phyloP scores from a whole-genome alignment of 2,329 filamentous ascomycete genomes.

The Trichothecium roseum region DNA sequence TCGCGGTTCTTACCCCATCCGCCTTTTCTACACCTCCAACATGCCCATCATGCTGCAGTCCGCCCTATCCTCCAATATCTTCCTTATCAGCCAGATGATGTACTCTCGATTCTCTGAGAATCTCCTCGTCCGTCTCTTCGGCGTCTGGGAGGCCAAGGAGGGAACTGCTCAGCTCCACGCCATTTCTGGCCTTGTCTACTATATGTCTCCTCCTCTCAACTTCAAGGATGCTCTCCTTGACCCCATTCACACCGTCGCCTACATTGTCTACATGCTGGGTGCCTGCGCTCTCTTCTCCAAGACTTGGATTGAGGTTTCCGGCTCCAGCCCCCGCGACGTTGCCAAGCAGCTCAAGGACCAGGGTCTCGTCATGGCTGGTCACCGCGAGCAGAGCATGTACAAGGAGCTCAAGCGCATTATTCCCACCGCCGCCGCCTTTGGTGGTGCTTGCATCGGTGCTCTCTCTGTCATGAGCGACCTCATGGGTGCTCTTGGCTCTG shows the following conservation, averaged over 20 bases:
- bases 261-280: constrained; percentile 95
- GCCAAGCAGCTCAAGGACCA: constrained; percentile 99
- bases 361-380: constrained; percentile 97
- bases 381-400: constrained; percentile 99
- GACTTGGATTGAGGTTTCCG: constrained; percentile 99
- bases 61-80: constrained; percentile 96
- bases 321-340: constrained; percentile 93
- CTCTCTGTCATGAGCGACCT: constrained; percentile 93
- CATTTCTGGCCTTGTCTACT: constrained; percentile 90
- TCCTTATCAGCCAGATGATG: constrained; percentile 98
- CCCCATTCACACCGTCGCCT: constrained; percentile 90
- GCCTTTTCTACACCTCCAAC: constrained; percentile 99
- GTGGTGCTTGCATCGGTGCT: constrained; percentile 96
- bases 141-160: constrained; percentile 96
- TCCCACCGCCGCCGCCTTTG: constrained; percentile 93
- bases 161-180: constrained; percentile 93
- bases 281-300: constrained; percentile 98
- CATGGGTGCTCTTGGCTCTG: constrained; percentile 88
- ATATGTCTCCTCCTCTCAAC: constrained; percentile 98
- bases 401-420: constrained; percentile 99
- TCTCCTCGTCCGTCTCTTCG: constrained; percentile 91
- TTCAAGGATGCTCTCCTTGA: constrained; percentile 95
- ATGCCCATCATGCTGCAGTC: constrained; percentile 99
- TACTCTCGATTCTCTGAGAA: constrained; percentile 99
- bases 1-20: constrained; percentile 94